These are phyloP conservation scores for Xanthoparmelia taractica DNA, from an alignment of 495 filamentous ascomycete species.

Conservation along the genomic window DNA sequence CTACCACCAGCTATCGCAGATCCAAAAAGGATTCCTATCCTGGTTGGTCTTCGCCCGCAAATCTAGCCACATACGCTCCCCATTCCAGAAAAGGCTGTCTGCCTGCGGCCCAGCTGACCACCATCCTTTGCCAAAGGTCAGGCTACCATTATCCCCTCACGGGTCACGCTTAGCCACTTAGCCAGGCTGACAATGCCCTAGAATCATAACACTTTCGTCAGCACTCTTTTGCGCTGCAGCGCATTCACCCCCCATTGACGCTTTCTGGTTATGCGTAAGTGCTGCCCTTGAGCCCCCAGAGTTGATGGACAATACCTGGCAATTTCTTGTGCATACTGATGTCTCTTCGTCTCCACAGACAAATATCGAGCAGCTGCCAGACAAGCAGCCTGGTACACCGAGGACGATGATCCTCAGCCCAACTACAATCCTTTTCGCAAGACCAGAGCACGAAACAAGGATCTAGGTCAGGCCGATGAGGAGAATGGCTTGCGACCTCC, in stretches of 20 bases:
- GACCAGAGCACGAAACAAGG: not conserved
- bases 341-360: constrained; percentile 30
- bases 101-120: not conserved
- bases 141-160: not conserved
- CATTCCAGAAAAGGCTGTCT: not conserved
- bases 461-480: constrained; percentile 11
- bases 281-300: not conserved
- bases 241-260: not conserved
- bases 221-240: constrained; percentile 3
- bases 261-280: constrained; percentile 24
- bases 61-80: not conserved
- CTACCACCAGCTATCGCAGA: not conserved
- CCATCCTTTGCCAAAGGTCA: not conserved
- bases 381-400: constrained; percentile 42
- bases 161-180: too few relatives aligned
- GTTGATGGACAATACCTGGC: not conserved
- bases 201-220: constrained; percentile 2
- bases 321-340: constrained; percentile 11
- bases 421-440: constrained; percentile 44
- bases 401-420: constrained; percentile 32
- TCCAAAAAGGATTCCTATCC: not conserved
- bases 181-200: not conserved
- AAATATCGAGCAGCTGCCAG: constrained; percentile 40
- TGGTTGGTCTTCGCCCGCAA: not conserved
- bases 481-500: constrained; percentile 11